Evolutionary conservation across 2,329 filamentous ascomycete genomes (phyloP).

Genomic region (Claviceps sp.): DNA sequence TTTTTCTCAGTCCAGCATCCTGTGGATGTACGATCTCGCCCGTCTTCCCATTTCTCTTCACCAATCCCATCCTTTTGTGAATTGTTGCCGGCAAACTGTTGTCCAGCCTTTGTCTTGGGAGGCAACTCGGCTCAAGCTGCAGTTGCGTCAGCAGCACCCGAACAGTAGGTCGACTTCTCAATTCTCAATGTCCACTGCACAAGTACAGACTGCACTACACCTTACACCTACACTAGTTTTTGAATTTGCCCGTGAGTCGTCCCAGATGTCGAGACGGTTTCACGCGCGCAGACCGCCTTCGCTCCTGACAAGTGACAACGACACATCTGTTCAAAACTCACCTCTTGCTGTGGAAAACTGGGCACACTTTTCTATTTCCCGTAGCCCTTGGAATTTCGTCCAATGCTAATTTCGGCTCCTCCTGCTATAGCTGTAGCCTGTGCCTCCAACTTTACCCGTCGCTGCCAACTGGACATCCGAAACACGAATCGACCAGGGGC

Average conservation of each 20-base stretch:
- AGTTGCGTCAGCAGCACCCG: not conserved
- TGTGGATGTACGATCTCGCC: slow-evolving; percentile 1
- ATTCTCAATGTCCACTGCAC: not conserved
- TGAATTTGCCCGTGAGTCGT: not conserved
- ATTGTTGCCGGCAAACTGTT: not conserved
- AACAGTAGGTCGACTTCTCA: not conserved
- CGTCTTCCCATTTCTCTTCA: not conserved
- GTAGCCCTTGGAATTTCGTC: not conserved
- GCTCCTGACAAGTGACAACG: not conserved
- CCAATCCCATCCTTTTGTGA: not conserved
- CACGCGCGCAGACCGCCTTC: not conserved
- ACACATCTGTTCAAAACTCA: not conserved
- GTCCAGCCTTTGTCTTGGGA: not conserved
- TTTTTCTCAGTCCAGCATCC: slow-evolving; percentile 1
- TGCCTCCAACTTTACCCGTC: not conserved
- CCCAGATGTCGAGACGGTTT: not conserved
- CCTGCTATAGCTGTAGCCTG: not conserved
- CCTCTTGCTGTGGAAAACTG: not conserved
- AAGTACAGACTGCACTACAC: not conserved
- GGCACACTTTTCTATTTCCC: not conserved
- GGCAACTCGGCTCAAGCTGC: not conserved
- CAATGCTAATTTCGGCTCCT: not conserved
- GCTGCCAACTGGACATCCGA: slow-evolving; percentile 2
- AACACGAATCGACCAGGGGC: slow-evolving; percentile 3
- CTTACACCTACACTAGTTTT: not conserved